These are phyloP conservation scores for Russula virescens DNA, from an alignment of 768 basidiomycete genomes.

Conservation along the genomic window DNA sequence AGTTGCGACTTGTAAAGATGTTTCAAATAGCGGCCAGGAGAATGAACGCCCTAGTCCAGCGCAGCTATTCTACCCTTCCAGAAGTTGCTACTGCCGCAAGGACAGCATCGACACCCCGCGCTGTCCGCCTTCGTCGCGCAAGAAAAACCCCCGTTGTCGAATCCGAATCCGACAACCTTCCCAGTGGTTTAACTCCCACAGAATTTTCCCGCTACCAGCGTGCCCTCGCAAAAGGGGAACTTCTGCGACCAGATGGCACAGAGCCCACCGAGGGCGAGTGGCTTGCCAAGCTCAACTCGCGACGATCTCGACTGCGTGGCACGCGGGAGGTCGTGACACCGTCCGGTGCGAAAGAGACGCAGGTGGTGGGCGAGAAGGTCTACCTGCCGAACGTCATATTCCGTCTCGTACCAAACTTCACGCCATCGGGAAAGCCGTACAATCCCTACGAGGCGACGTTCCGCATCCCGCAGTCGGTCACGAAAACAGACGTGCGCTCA, in stretches of 20 bases:
- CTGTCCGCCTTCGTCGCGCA: conserved; percentile 63
- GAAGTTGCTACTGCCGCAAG: conserved; percentile 44
- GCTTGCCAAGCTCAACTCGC: conserved; percentile 49
- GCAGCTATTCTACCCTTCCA: conserved; percentile 40
- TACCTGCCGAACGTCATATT: conserved; percentile 89
- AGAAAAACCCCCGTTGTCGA: conserved; percentile 39
- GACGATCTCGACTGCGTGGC: conserved; percentile 65
- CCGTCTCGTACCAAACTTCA: conserved; percentile 78
- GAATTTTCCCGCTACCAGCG: conserved; percentile 60
- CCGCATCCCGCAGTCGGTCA: conserved; percentile 81
- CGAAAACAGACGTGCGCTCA: conserved; percentile 87
- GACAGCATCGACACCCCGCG: conserved; percentile 65
- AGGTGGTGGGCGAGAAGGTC: conserved; percentile 72
- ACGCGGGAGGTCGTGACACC: conserved; percentile 36
- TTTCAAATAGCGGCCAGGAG: not conserved
- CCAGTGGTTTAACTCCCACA: conserved; percentile 57
- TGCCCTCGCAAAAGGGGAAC: conserved; percentile 46
- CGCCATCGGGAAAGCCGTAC: conserved; percentile 70
- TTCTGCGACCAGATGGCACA: conserved; percentile 32
- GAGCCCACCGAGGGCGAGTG: conserved; percentile 50
- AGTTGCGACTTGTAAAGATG: not conserved
- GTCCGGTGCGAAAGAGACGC: conserved; percentile 39
- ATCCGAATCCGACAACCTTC: conserved; percentile 43
- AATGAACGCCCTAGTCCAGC: conserved; percentile 37
- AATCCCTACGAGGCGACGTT: conserved; percentile 95